A percentile compares a stretch with the other conserved stretches of the same genome.
Evolutionary conservation across 768 basidiomycete genomes (phyloP).

Genomic region (Lactarius deliciosus): DNA sequence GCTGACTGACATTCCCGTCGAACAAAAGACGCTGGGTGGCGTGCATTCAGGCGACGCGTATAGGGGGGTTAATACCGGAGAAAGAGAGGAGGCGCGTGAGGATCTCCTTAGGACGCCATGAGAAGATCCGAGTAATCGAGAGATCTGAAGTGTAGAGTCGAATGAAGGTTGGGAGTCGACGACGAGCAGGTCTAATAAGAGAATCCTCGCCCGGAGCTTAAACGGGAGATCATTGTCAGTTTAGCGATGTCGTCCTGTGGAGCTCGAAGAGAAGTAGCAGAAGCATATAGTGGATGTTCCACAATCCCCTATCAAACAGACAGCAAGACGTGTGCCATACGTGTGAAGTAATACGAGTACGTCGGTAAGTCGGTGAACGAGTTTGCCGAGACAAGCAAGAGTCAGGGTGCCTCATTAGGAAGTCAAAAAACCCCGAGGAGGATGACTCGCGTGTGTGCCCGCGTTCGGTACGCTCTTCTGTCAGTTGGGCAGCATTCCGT

Average conservation of each 20-base stretch:
- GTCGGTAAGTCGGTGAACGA: neutral
- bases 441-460: constrained; percentile 18
- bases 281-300: constrained; percentile 1
- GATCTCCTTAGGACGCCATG: constrained; percentile 17
- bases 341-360: neutral
- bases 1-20: neutral
- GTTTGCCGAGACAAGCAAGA: constrained; percentile 3
- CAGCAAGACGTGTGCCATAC: neutral
- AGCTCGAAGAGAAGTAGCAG: constrained; percentile 19
- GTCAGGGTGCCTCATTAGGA: constrained; percentile 3
- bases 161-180: constrained; percentile 1
- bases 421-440: neutral
- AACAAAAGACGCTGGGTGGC: constrained; percentile 5
- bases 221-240: neutral
- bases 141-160: neutral
- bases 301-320: neutral
- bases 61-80: neutral
- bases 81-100: constrained; percentile 5
- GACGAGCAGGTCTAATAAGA: neutral
- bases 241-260: constrained; percentile 5
- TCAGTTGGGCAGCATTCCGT: neutral
- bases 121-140: constrained; percentile 9
- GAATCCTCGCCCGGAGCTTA: constrained; percentile 12
- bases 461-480: neutral
- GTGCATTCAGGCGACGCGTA: neutral